Percentiles rank a stretch among this genome's conserved stretches.
Evolutionary conservation across 306 rosid genomes (phyloP).

Genomic region (Quercus alba): DNA sequence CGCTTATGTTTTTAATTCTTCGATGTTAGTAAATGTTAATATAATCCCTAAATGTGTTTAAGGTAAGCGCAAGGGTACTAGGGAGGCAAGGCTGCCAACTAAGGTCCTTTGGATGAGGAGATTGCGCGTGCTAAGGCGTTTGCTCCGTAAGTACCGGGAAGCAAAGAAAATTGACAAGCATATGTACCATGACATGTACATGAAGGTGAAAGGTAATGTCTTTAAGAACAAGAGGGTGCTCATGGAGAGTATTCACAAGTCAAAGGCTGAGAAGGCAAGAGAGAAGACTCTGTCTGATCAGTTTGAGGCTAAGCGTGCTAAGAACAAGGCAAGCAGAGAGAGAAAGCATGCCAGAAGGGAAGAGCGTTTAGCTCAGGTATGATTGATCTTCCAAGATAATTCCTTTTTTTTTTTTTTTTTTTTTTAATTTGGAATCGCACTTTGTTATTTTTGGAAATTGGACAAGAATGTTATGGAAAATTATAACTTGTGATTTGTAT

Average conservation of each 20-base stretch:
- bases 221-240: slow-evolving; percentile 52
- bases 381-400: background rate
- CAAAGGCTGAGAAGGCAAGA: slow-evolving; percentile 54
- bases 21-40: background rate
- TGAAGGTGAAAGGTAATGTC: slow-evolving; percentile 52
- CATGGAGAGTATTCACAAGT: slow-evolving; percentile 55
- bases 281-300: slow-evolving; percentile 46
- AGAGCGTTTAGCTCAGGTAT: slow-evolving; percentile 43
- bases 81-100: slow-evolving; percentile 63
- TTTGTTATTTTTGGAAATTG: background rate
- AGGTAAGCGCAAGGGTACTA: slow-evolving; percentile 68
- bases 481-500: too few species aligned
- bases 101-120: slow-evolving; percentile 62
- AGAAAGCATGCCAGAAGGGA: slow-evolving; percentile 46
- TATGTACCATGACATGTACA: slow-evolving; percentile 56
- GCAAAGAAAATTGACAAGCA: slow-evolving; percentile 46
- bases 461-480: background rate
- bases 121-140: slow-evolving; percentile 48
- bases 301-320: slow-evolving; percentile 48
- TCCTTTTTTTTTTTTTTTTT: background rate
- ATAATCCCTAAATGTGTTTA: background rate
- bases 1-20: background rate
- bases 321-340: slow-evolving; percentile 53
- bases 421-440: too few species aligned
- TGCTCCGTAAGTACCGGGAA: slow-evolving; percentile 47